These are phyloP conservation scores for Keqinozyma sinolaborantium DNA, from an alignment of 1,139 yeast species.

Conservation along the genomic window DNA sequence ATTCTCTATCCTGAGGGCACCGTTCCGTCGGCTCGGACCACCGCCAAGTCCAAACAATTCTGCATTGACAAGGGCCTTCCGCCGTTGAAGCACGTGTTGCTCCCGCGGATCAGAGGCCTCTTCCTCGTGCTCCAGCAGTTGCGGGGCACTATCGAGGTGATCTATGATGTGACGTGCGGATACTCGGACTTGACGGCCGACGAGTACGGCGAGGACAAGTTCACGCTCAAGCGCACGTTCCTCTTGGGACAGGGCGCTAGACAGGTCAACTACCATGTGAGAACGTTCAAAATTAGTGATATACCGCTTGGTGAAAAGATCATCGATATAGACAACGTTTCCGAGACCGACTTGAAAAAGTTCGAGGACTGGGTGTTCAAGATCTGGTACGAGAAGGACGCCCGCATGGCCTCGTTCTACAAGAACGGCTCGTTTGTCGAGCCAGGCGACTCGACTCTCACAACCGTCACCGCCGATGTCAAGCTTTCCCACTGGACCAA, in stretches of 20 bases:
- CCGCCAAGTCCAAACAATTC: conserved; percentile 51
- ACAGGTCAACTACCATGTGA: conserved; percentile 59
- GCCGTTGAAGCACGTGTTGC: conserved; percentile 56
- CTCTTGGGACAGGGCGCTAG: conserved; percentile 71
- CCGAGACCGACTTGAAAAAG: conserved; percentile 31
- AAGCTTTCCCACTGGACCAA: conserved; percentile 21
- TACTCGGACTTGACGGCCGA: conserved; percentile 65
- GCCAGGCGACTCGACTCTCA: conserved; percentile 10
- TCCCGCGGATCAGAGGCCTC: conserved; percentile 83
- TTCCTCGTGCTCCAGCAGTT: conserved; percentile 62
- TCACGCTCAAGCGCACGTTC: conserved; percentile 61
- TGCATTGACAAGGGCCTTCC: conserved; percentile 50
- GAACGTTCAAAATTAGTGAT: conserved; percentile 53
- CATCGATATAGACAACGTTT: conserved; percentile 43
- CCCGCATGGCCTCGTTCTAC: conserved; percentile 57
- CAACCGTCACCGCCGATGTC: conserved; percentile 19
- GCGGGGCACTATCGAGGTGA: conserved; percentile 54
- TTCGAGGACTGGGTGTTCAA: conserved; percentile 76
- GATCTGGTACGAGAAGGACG: conserved; percentile 81
- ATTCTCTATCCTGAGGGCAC: conserved; percentile 95
- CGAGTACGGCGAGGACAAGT: conserved; percentile 77
- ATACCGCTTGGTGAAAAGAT: conserved; percentile 62
- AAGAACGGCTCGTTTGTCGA: conserved; percentile 51
- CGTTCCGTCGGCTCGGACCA: conserved; percentile 67
- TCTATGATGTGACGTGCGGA: conserved; percentile 83